Evolutionary conservation across 2,329 filamentous ascomycete species (phyloP), one percentile per base, ranked within the genome.

Genomic region (Phaeosphaeria sp.): DNA sequence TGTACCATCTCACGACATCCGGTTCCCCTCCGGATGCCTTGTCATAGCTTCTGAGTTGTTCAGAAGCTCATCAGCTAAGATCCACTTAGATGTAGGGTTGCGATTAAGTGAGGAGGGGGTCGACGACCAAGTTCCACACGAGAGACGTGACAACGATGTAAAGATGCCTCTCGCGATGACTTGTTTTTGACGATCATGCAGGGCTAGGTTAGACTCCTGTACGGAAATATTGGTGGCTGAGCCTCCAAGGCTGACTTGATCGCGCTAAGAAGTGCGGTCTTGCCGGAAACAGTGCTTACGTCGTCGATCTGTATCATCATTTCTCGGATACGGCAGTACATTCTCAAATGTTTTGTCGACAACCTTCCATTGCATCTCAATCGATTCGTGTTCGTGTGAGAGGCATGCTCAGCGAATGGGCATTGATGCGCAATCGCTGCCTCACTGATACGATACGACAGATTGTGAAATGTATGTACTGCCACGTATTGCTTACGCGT

Each of bases 191-290:
- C 60, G 64, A 71, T 72, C 67, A 74, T 77, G 74, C 73, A 74
- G 64, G 68, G 67, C 70, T 75, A 70, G 36, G 36, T 39, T 39
- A 39, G 36, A n/a, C 36, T 39, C 15, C 70, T 76, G 74, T 74
- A 67, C 27, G 60, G 53, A 53, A 68, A 55, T 76, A 77, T 77
- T 76, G 74, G 74, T 77, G 74, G 74, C 74, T 73, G 66, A 58
- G 56, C 33, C 30, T 27, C 56, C 60, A 61, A 61, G 53, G 65
- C 64, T 65, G 65, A 66, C 59, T 52, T 60, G 56, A 63, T 56
- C 49, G 18, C 53, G 47, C 57, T 51, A 51, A 36, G 15, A 63
- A 49, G 22, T 9, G 53, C 60, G 20, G 52, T 63, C 60, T 65
- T 55, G 48, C 27, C 36, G 54, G 40, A 59, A 56, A 20, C 42